A percentile compares a stretch with the other conserved stretches of the same genome.
phyloP scores from a whole-genome alignment of 2,329 filamentous ascomycete genomes.

The Fusarium sp. region DNA sequence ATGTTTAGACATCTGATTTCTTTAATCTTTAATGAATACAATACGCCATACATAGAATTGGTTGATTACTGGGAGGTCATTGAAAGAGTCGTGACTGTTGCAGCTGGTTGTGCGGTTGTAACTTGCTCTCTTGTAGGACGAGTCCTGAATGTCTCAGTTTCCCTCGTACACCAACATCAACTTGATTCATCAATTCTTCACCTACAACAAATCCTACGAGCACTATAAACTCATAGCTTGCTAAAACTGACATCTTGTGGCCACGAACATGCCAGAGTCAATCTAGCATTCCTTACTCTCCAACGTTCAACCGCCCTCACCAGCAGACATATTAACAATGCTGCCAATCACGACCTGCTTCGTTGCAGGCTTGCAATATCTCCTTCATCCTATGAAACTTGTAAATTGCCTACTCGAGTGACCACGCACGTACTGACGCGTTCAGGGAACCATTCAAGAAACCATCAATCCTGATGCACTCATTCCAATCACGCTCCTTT shows the following conservation, averaged over 20 bases:
- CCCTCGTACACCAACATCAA: constrained; percentile 12
- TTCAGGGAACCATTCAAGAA: constrained; percentile 57
- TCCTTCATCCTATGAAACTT: constrained; percentile 57
- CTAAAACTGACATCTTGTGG: neutral
- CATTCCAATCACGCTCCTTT: constrained; percentile 57
- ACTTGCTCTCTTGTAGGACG: neutral
- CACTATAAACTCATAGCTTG: no score
- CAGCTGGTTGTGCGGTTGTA: neutral
- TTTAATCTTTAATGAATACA: no score
- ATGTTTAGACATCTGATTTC: no score
- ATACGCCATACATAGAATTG: no score
- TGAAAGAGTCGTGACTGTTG: neutral
- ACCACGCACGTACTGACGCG: neutral
- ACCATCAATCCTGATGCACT: constrained; percentile 58
- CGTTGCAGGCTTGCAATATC: constrained; percentile 56
- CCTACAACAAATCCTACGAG: neutral
- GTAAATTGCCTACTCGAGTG: constrained; percentile 35
- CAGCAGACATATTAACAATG: constrained; percentile 35
- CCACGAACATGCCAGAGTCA: constrained; percentile 10
- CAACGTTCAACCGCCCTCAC: constrained; percentile 1
- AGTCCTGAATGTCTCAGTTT: constrained; percentile 20
- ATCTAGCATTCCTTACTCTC: constrained; percentile 15
- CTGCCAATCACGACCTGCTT: constrained; percentile 54
- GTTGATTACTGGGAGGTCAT: neutral
- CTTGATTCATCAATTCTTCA: neutral